Evolutionary conservation across 345 rosid genomes (phyloP), one percentile per base, ranked within the genome.

Genomic region (Hypericum androsaemum): DNA sequence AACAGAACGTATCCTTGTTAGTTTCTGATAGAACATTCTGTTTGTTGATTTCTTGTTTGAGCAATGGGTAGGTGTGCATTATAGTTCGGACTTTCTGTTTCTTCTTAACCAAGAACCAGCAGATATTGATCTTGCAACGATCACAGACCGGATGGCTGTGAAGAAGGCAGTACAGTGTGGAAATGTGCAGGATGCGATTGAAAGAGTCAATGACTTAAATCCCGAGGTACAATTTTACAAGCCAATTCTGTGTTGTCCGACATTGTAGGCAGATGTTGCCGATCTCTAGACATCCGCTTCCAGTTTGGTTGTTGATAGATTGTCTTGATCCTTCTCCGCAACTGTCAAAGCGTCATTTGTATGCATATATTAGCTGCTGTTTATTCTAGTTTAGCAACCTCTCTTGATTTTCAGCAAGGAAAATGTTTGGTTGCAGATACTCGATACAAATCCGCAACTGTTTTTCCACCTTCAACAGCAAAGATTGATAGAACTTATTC

Each of bases 401-500:
- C 6, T 65, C 22, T 12, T 8, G 64, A 36, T 53, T 52, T 60
- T 35, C 38, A 43, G 58, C 15, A 59, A 53, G 32, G 47, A 28
- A 54, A 54, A 53, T 41, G 55, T 53, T 37, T 49, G 28, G 38
- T 53, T 62, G 74, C 82, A 81, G 98, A 83, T 92, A 56, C 52
- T 84, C 69, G 95, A 94, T 65, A 88, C 90, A 35, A 88, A 94
- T 62, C 97, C 95, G 0, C 97, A 83, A 72, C 80, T 94, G 39
- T 94, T 83, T 76, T 94, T 94, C 74, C 99, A 94, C 69, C 99
- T 94, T 51, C 99, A 94, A 69, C 99, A 94, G 62, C 99, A 94
- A 62, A 84, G 89, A 66, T 69, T 94, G 74, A 94, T 94, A 63
- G 99, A 94, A 69, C 68, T 94, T 5, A 94, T 94, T 70, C 82